These are phyloP conservation scores for Acmispon strigosus DNA, from an alignment of 306 rosid genomes.

Conservation along the genomic window DNA sequence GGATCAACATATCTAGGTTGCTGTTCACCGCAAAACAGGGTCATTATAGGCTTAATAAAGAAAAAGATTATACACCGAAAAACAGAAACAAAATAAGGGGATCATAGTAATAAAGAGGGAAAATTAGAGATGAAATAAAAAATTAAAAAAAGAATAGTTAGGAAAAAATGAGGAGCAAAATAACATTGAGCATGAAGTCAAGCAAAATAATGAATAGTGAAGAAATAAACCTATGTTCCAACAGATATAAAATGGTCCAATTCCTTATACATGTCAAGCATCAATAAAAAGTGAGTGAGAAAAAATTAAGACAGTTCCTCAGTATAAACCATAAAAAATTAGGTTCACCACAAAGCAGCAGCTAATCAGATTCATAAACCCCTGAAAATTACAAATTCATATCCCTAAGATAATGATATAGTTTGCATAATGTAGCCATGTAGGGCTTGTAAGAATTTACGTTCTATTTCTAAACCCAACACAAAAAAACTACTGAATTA, in stretches of 20 bases:
- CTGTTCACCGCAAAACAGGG: conserved; percentile 38
- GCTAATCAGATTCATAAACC: background rate
- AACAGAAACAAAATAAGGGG: background rate
- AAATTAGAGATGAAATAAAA: background rate
- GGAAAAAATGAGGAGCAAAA: background rate
- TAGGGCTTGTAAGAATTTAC: background rate
- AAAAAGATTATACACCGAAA: background rate
- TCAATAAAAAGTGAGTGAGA: background rate
- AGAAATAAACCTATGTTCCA: conserved; percentile 1
- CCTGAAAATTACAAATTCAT: background rate
- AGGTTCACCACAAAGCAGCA: background rate
- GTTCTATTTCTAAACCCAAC: background rate
- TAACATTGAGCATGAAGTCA: background rate
- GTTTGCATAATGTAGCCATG: background rate
- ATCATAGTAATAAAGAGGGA: background rate
- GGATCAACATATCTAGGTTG: conserved; percentile 87
- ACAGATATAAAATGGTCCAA: background rate
- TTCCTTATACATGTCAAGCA: background rate
- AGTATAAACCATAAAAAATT: background rate
- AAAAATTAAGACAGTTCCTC: background rate
- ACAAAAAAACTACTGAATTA: background rate
- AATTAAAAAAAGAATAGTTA: no score
- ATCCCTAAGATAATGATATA: background rate
- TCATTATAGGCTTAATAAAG: conserved; percentile 14
- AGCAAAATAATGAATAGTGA: background rate